Evolutionary conservation across 352 stramenopile species (phyloP), one percentile per base, ranked within the genome.

Genomic region (Phytophthora colocasiae): DNA sequence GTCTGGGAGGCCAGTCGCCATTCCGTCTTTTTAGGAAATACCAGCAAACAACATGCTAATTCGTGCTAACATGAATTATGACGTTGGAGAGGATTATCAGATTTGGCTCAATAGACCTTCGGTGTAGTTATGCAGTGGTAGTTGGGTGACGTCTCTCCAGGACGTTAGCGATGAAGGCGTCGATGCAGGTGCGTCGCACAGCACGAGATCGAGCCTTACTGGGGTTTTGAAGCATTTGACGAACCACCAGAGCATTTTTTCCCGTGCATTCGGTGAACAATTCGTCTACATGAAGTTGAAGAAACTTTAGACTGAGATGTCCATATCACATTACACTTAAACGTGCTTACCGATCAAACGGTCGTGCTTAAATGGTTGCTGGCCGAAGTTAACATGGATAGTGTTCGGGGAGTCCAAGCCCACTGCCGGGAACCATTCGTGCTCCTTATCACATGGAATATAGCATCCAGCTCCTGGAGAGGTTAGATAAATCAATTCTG

Each of bases 381-480:
- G 81, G 1, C 87, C 87, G 55, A 91, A 93, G 66, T 96, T 96
- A 24, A 96, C 78, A 38, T 88, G 80, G 11, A 96, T 73, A 0
- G 71, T 75, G 31, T 91, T 80, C 2, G 79, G 58, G 0, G 83
- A 90, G 49, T 96, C 89, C 11, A 96, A 38, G 6, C 89, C 89
- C 4, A 96, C 84, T 0, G 89, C 83, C 11, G 89, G 89, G 46
- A 87, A 96, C 77, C 87, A 87, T 4, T 73, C 69, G 10, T 61
- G 47, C n/a, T 59, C 53, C 27, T 54, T 58, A 15, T 66, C 60
- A 49, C 66, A 70, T 3, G 60, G 66, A n/a, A 74, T 61, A 61
- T 56, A 70, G 11, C 53, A 41, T 49, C 53, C 60, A 38, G 19
- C 22, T 19, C 53, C 66, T n/a, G n/a, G n/a, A n/a, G n/a, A n/a